phyloP scores from a whole-genome alignment of 768 basidiomycete genomes.

The Rhodosporidiobolus sp. region DNA sequence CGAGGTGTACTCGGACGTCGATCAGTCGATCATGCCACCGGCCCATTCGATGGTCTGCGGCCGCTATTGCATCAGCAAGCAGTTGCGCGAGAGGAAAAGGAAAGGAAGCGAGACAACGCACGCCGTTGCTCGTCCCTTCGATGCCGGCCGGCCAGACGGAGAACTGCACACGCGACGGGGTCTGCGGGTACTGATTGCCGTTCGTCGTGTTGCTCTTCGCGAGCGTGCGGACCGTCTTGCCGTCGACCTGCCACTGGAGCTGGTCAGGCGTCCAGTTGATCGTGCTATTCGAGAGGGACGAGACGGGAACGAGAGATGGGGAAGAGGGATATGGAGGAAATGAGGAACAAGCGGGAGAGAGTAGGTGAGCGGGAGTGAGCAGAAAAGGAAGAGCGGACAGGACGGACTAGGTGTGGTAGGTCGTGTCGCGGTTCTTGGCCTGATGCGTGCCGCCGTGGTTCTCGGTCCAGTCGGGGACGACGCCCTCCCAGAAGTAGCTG shows the following conservation, averaged over 20 bases:
- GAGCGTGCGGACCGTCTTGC: conserved; percentile 43
- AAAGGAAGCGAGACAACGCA: not conserved
- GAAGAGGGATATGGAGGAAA: no score
- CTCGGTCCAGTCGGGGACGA: conserved; percentile 17
- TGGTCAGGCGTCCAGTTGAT: conserved; percentile 36
- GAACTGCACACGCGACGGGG: conserved; percentile 47
- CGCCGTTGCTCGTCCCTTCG: conserved; percentile 38
- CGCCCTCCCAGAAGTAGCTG: not conserved
- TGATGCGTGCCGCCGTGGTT: conserved; percentile 11
- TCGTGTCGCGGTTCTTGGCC: conserved; percentile 23
- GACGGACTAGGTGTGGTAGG: conserved; percentile 20
- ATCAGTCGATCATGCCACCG: conserved; percentile 49
- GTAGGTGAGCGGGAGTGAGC: not conserved
- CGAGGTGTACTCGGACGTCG: conserved; percentile 40
- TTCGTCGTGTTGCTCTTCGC: conserved; percentile 42
- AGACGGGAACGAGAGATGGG: no score
- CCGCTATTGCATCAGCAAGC: not conserved
- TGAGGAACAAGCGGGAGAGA: no score
- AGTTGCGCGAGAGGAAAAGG: not conserved
- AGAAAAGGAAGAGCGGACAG: not conserved
- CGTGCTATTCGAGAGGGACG: no score
- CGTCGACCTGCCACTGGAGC: conserved; percentile 38
- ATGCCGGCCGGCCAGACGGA: conserved; percentile 50
- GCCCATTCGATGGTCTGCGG: conserved; percentile 47
- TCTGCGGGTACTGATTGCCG: conserved; percentile 45